Conservation (phyloP, 1,139 yeast species). For the Candida dubliniensis region DNA sequence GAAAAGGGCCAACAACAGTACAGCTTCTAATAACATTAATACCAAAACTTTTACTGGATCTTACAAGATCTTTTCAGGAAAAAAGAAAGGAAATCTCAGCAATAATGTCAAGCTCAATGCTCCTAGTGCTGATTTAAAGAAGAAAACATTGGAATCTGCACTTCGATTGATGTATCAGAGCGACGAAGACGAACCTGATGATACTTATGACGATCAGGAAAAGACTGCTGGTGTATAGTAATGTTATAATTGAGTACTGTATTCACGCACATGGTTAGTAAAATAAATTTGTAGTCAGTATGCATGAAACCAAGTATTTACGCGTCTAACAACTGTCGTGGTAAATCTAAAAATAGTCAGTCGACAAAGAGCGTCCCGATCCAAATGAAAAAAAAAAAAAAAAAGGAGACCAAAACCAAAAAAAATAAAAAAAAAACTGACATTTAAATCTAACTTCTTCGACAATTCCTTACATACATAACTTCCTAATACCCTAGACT, state of each 20-base stretch:
- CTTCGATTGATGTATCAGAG: conserved; percentile 64
- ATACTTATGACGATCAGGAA: conserved; percentile 79
- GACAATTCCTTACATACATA: neutral
- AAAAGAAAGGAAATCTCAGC: too few relatives aligned
- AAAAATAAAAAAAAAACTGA: conserved; percentile 8
- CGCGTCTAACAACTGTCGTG: too few relatives aligned
- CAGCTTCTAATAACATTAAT: conserved; percentile 5
- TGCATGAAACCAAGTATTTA: too few relatives aligned
- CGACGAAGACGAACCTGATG: conserved; percentile 82
- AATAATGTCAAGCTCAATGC: conserved; percentile 7
- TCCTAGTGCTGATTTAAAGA: conserved; percentile 34
- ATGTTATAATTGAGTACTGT: too few relatives aligned
- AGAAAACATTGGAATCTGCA: conserved; percentile 63
- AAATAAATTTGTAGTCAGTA: too few relatives aligned
- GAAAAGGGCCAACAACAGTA: conserved; percentile 5
- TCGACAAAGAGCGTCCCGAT: neutral
- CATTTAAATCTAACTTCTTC: neutral
- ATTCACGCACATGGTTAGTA: too few relatives aligned
- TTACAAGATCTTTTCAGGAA: too few relatives aligned
- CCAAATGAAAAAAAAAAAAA: neutral
- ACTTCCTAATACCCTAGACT: neutral
- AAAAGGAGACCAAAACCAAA: conserved; percentile 5
- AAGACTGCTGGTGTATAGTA: conserved; percentile 30
- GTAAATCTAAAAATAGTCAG: too few relatives aligned
- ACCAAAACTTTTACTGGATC: conserved; percentile 2